phyloP scores from a whole-genome alignment of 1,284 basidiomycete genomes.

The Omphalotus olearius region DNA sequence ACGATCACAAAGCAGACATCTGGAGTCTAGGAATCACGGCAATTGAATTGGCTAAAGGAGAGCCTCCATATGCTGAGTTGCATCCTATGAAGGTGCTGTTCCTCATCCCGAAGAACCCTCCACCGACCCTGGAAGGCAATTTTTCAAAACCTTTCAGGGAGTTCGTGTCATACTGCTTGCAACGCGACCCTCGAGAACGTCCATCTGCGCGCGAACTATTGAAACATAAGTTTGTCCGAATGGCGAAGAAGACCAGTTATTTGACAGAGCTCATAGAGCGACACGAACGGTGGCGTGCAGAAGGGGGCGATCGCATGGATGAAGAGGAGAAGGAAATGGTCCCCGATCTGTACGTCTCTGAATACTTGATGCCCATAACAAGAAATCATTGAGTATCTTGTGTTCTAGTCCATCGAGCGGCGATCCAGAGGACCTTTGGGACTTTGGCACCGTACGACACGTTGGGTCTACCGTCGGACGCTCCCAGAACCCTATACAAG shows the following conservation, averaged over 20 bases:
- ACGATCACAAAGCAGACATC: conserved; percentile 98
- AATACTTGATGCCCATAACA: not conserved
- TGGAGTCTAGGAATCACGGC: conserved; percentile 97
- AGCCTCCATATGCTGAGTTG: conserved; percentile 95
- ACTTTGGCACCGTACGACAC: conserved; percentile 88
- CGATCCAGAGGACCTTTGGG: conserved; percentile 88
- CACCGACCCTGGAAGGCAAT: conserved; percentile 82
- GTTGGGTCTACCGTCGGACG: conserved; percentile 62
- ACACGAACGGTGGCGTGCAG: conserved; percentile 90
- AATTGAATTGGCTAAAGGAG: conserved; percentile 95
- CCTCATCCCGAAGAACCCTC: conserved; percentile 96
- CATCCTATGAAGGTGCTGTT: conserved; percentile 99
- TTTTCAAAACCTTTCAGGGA: conserved; percentile 94
- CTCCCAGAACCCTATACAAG: conserved; percentile 47
- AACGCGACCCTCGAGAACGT: conserved; percentile 92
- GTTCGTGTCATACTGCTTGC: conserved; percentile 90
- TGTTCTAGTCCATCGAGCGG: conserved; percentile 42
- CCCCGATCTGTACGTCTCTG: conserved; percentile 52
- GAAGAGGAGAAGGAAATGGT: conserved; percentile 63
- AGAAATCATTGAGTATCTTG: not conserved
- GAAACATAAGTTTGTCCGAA: conserved; percentile 93
- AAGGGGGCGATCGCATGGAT: conserved; percentile 75
- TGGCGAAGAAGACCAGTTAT: conserved; percentile 92
- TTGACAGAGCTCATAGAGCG: conserved; percentile 94
- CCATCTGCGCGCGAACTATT: conserved; percentile 92